Evolutionary conservation across 805 yeast genomes (phyloP), one percentile per base, ranked within the genome.

Genomic region (Suhomyces canberraensis): DNA sequence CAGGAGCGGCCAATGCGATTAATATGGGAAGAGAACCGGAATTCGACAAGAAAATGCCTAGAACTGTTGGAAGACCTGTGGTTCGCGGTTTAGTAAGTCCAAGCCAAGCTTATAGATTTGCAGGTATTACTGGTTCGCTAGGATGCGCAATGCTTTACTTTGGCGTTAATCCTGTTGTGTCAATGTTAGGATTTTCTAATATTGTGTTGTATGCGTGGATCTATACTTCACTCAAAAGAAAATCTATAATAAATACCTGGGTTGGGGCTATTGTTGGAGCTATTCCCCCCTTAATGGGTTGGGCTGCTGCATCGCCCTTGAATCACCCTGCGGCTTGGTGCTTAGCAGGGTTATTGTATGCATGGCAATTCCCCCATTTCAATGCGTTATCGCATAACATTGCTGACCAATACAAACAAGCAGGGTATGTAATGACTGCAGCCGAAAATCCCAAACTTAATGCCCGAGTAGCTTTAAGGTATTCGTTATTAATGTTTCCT

Each of bases 201-300:
- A 87, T 93, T 34, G 78, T 76, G 1, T 71, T 93, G 8, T 93
- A 93, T 54, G 80, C 95, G 0, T 90, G 98, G 84, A 61, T 83
- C 0, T 93, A 93, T 64, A 93, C 98, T 0, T 83, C 96, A 0
- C 64, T 93, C 57, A 93, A 93, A 56, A 74, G 98, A 38, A 77
- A 72, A 41, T 81, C 86, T 16, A 91, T 93, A 35, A 58, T 85
- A 27, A 93, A 93, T 60, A 93, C 98, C 0, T 93, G 98, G 98
- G 93, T 93, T 3, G 98, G 98, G 14, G 98, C 98, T 0, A 58
- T 93, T n/a, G 98, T 93, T 3, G 98, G 98, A 3, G 98, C 97
- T 0, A 85, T 93, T 31, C 98, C 98, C 0, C 98, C 98, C 15
- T 71, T 93, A 34, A 93, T 93, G 98, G 98, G 98, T 2, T 93